These are phyloP conservation scores for Pleurotus tuber-regium DNA, from an alignment of 768 basidiomycete genomes.

Conservation along the genomic window DNA sequence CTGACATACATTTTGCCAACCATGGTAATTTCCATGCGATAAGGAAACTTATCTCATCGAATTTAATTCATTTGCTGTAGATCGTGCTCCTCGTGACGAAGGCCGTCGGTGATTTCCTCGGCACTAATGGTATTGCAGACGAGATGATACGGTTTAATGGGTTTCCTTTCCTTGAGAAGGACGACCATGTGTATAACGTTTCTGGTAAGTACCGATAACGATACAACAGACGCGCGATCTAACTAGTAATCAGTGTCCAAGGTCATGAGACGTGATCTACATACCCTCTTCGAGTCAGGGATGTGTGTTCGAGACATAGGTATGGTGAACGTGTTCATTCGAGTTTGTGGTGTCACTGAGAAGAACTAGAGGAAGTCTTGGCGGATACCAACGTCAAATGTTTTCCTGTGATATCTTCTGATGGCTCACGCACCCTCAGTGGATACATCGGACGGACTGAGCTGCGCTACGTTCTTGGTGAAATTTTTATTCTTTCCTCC, in stretches of 20 bases:
- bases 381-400: conserved; percentile 79
- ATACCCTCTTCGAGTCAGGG: conserved; percentile 70
- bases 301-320: conserved; percentile 79
- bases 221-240: too few relatives aligned
- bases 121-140: conserved; percentile 92
- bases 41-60: neutral
- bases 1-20: conserved; percentile 96
- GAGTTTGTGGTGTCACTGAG: conserved; percentile 3
- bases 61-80: conserved; percentile 38
- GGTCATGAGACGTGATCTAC: conserved; percentile 85
- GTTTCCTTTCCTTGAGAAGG: conserved; percentile 95
- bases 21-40: conserved; percentile 65
- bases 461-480: conserved; percentile 83
- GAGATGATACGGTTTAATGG: conserved; percentile 97
- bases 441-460: conserved; percentile 91
- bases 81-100: conserved; percentile 96
- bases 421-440: conserved; percentile 57
- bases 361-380: conserved; percentile 61
- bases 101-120: conserved; percentile 93
- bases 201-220: conserved; percentile 68
- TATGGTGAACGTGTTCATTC: conserved; percentile 31
- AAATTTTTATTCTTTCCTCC: too few relatives aligned
- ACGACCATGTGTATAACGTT: conserved; percentile 89
- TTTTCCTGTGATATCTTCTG: conserved; percentile 80
- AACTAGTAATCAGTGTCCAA: conserved; percentile 60